Evolutionary conservation across 2,329 filamentous ascomycete genomes (phyloP).

Genomic region (Penicillium sp.): DNA sequence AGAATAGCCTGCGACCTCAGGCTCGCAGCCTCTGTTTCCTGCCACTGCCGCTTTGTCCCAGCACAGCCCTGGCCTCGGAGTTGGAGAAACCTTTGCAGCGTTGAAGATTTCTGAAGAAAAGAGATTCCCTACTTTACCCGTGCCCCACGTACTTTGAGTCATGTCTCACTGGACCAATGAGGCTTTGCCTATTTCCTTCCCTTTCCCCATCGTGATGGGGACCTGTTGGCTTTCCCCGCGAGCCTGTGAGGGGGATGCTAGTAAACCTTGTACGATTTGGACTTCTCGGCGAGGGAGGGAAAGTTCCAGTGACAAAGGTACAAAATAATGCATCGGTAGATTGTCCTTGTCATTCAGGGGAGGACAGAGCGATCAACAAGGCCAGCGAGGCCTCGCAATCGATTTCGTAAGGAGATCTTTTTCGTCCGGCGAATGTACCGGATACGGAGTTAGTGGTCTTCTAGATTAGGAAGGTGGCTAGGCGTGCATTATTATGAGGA

Average conservation of each 20-base stretch:
- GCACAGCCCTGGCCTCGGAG: background rate
- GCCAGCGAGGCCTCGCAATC: background rate
- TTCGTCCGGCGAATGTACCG: background rate
- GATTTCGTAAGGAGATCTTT: background rate
- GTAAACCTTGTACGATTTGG: background rate
- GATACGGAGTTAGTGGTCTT: background rate
- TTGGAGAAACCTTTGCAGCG: background rate
- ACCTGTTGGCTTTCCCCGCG: constrained; percentile 7
- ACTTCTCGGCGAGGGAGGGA: background rate
- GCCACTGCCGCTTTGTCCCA: constrained; percentile 5
- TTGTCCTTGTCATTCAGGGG: background rate
- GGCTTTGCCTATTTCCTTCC: background rate
- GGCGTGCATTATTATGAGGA: background rate
- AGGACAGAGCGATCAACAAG: background rate
- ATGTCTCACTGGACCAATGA: constrained; percentile 10
- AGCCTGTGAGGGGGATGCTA: constrained; percentile 3
- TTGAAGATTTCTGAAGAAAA: background rate
- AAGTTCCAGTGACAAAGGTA: background rate
- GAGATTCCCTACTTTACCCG: constrained; percentile 17
- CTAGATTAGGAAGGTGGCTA: background rate
- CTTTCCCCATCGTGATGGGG: background rate
- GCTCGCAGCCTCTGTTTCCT: background rate
- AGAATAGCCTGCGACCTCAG: constrained; percentile 12
- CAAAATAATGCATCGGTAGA: background rate
- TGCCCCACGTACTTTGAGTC: constrained; percentile 19